Base-by-base conservation (phyloP, 176 grass and related monocot species). In the Aegilops speltoides region DNA sequence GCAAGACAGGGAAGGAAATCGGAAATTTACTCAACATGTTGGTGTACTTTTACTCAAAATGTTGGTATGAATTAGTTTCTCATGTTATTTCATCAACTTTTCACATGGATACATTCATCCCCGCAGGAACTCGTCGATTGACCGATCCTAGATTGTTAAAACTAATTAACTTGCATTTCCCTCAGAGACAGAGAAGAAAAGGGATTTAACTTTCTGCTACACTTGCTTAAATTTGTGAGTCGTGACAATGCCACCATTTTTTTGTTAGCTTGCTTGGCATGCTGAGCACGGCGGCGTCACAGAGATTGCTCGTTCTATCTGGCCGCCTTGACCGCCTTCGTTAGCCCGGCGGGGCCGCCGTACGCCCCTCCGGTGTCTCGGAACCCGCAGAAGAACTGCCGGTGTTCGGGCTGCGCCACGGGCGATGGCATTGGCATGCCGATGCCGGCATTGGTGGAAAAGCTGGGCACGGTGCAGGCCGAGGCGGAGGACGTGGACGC, bases 361-460 rank as follows among this genome's bases (percentile, higher is more conserved):
- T 91, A 88, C 16, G 28, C 2, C 0, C 76, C 69, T 23, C 77
- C 85, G 48, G 62, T 64, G 3, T 91, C 81, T 70, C 48, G 80
- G 85, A 88, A 91, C 22, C 89, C 89, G 0, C 89, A 91, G 37
- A 93, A 80, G 79, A 86, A 70, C 25, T 86, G 83, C 59, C 56
- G 67, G 62, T 91, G 92, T 0, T 70, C 74, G 7, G 82, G 86
- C 68, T 76, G 7, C 14, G 61, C 7, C 50, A 54, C 45, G 29
- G 86, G 19, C 5, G 89, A 31, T 0, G 54, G 54, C 54, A 59
- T 9, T 59, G 67, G 22, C 31, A 64, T 24, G 54, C 13, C 65
- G 12, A 20, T 20, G 32, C n/a, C 78, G 16, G 31, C 84, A 78
- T 62, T 79, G 54, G 78, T 7, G 28, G 64, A 8, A 24, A 56